Conservation (phyloP, 371 early-diverging fungal species). For the Nosema granulosis region DNA sequence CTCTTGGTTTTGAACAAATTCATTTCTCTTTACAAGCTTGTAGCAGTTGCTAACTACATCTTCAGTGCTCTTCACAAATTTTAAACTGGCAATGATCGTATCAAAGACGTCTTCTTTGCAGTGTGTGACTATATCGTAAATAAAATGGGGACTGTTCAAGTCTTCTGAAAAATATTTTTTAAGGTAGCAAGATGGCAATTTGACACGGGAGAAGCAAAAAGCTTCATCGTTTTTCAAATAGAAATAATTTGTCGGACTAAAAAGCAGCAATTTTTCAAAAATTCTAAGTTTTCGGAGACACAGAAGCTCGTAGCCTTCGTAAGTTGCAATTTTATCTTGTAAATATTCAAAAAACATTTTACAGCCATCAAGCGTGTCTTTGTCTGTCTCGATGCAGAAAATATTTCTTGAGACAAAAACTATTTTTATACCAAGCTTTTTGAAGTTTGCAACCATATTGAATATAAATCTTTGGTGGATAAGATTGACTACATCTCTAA, state of each 20-base stretch:
- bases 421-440: conserved; percentile 40
- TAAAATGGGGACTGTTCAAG: conserved; percentile 14
- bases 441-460: conserved; percentile 28
- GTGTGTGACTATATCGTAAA: conserved; percentile 32
- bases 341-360: conserved; percentile 27
- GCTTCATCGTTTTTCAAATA: conserved; percentile 21
- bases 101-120: neutral
- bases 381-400: conserved; percentile 37
- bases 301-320: conserved; percentile 40
- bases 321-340: conserved; percentile 5
- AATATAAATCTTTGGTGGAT: conserved; percentile 54
- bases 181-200: conserved; percentile 39
- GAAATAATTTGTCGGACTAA: conserved; percentile 42
- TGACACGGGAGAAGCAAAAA: conserved; percentile 22
- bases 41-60: conserved; percentile 42
- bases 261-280: conserved; percentile 50
- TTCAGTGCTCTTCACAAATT: neutral
- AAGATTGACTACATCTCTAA: conserved; percentile 41
- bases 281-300: conserved; percentile 28
- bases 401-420: conserved; percentile 44
- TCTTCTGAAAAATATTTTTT: conserved; percentile 30
- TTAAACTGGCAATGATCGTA: neutral
- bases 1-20: conserved; percentile 27
- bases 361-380: conserved; percentile 30
- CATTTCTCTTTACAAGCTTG: conserved; percentile 46